phyloP scores from a whole-genome alignment of 164 flowering plant species.

The Chimonanthus salicifolius region DNA sequence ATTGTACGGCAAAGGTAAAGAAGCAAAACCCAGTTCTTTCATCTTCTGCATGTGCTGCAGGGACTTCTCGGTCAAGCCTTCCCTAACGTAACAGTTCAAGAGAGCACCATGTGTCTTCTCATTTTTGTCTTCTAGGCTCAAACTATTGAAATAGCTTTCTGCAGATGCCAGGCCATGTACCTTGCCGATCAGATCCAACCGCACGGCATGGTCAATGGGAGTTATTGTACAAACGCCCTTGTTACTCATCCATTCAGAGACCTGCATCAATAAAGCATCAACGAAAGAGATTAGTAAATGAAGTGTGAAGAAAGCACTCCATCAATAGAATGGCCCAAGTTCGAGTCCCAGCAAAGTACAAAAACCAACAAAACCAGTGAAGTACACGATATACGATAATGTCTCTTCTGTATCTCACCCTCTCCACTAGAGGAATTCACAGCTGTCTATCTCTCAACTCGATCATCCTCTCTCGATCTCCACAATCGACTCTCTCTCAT shows the following conservation, averaged over 20 bases:
- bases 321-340: no score
- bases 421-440: no score
- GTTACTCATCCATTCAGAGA: constrained; percentile 75
- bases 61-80: constrained; percentile 31
- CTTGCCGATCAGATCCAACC: constrained; percentile 32
- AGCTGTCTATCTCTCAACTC: no score
- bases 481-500: no score
- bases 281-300: not conserved
- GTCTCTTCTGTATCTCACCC: no score
- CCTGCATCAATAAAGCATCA: constrained; percentile 37
- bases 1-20: constrained; percentile 26
- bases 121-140: constrained; percentile 17
- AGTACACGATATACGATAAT: no score
- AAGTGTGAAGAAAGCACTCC: no score
- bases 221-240: constrained; percentile 39
- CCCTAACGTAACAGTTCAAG: constrained; percentile 31
- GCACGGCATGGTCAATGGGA: constrained; percentile 30
- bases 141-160: constrained; percentile 30
- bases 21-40: constrained; percentile 23
- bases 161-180: constrained; percentile 35
- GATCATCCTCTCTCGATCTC: no score
- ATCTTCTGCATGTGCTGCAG: constrained; percentile 34
- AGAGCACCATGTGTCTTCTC: constrained; percentile 31
- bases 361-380: no score
- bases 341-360: no score